A percentile compares a stretch with the other conserved stretches of the same genome.
Conservation (phyloP, 441 rosid genomes). For the Populus tomentosa region DNA sequence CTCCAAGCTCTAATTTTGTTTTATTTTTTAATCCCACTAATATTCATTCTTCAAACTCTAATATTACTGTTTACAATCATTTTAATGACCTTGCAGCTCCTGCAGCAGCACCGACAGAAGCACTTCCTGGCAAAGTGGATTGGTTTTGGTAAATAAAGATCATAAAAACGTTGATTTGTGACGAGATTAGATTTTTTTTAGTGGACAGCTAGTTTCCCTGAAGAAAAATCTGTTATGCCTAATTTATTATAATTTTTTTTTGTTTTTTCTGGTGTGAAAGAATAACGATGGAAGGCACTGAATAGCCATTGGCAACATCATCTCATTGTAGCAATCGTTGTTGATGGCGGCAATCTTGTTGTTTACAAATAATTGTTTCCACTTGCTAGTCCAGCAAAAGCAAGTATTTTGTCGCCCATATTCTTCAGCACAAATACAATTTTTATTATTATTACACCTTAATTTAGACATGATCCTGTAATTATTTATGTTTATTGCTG, state of each 20-base stretch:
- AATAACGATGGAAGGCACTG: not conserved
- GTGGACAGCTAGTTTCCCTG: not conserved
- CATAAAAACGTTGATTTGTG: not conserved
- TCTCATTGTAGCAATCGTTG: conserved; percentile 1
- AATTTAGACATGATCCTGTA: not conserved
- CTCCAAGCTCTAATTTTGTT: not conserved
- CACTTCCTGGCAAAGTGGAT: conserved; percentile 58
- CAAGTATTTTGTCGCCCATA: not conserved
- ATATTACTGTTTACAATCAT: not conserved
- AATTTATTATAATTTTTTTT: conserved; percentile 3
- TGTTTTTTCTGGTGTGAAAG: conserved; percentile 16
- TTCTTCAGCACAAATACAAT: not conserved
- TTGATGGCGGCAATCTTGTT: conserved; percentile 4
- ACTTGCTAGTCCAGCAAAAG: not conserved
- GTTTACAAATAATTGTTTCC: conserved; percentile 2
- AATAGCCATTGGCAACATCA: conserved; percentile 9
- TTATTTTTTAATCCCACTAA: not conserved
- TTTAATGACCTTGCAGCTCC: conserved; percentile 18
- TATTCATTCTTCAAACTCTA: not conserved
- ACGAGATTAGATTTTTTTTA: not conserved
- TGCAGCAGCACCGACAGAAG: conserved; percentile 5
- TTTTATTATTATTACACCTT: not conserved
- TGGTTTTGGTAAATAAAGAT: conserved; percentile 49
- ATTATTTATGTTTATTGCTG: not conserved
- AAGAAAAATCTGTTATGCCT: not conserved